These are phyloP conservation scores for Colletotrichum karsti DNA, from an alignment of 2,329 filamentous ascomycete species.

Conservation along the genomic window DNA sequence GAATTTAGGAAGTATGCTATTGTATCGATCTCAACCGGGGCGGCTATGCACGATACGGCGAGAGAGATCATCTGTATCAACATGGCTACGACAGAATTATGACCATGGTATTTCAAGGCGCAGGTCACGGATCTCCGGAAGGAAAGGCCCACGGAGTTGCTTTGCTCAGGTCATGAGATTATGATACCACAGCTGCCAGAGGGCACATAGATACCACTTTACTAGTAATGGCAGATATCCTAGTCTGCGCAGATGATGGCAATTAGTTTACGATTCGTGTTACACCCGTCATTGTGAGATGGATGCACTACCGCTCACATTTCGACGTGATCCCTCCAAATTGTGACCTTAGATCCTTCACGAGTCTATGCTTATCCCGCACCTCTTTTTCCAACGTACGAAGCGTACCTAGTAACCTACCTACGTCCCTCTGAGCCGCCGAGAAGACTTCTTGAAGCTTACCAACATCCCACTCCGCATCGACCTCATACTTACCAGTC, in stretches of 20 bases:
- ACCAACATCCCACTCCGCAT: not conserved
- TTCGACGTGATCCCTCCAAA: not conserved
- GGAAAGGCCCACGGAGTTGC: constrained; percentile 16
- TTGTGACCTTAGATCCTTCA: not conserved
- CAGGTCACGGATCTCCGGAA: not conserved
- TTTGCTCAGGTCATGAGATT: constrained; percentile 12
- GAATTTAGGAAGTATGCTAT: not conserved
- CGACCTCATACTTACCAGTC: not conserved
- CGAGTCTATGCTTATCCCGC: not conserved
- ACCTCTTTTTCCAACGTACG: not conserved
- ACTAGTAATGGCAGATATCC: constrained; percentile 1
- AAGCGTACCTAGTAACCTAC: not conserved
- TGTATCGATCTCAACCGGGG: not conserved
- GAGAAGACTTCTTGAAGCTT: not conserved
- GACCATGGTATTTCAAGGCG: not conserved
- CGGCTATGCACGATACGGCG: not conserved
- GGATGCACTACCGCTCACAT: not conserved
- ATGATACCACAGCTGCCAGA: constrained; percentile 26
- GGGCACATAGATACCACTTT: constrained; percentile 20
- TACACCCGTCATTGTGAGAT: no score
- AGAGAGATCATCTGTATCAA: not conserved
- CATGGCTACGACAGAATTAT: not conserved
- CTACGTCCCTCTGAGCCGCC: not conserved
- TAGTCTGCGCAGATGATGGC: no score
- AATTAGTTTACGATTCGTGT: no score